phyloP scores from a whole-genome alignment of 257 asterid species.

The Nicotiana tomentosiformis region DNA sequence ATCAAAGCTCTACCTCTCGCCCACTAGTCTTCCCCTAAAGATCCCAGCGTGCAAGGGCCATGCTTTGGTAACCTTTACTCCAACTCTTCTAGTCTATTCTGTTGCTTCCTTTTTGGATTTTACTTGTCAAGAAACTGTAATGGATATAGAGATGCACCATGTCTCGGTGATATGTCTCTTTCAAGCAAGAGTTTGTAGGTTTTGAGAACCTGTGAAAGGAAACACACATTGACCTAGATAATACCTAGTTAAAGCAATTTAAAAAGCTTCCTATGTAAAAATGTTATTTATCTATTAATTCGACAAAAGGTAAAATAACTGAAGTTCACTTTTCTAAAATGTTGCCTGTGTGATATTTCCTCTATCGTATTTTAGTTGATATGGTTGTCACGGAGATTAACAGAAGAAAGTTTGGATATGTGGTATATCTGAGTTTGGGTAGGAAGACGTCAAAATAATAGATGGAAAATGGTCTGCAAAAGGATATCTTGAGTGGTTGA shows the following conservation, averaged over 20 bases:
- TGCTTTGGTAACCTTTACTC: conserved; percentile 53
- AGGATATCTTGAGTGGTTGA: neutral
- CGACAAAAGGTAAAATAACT: neutral
- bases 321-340: neutral
- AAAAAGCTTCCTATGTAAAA: neutral
- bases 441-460: neutral
- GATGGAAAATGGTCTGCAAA: neutral
- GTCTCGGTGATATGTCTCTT: neutral
- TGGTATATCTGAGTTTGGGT: neutral
- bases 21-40: conserved; percentile 79
- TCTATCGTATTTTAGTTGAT: neutral
- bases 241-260: neutral
- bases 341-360: neutral
- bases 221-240: neutral
- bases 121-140: neutral
- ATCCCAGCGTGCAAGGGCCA: conserved; percentile 99
- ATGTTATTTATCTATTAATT: neutral
- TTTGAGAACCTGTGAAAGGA: neutral
- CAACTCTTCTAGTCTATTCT: neutral
- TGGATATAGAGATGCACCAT: neutral
- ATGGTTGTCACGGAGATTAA: neutral
- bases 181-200: neutral
- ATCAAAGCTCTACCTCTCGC: conserved; percentile 86
- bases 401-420: neutral
- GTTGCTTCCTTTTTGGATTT: neutral